Conservation (phyloP, 1,284 basidiomycete genomes). For the Earliella scabrosa region DNA sequence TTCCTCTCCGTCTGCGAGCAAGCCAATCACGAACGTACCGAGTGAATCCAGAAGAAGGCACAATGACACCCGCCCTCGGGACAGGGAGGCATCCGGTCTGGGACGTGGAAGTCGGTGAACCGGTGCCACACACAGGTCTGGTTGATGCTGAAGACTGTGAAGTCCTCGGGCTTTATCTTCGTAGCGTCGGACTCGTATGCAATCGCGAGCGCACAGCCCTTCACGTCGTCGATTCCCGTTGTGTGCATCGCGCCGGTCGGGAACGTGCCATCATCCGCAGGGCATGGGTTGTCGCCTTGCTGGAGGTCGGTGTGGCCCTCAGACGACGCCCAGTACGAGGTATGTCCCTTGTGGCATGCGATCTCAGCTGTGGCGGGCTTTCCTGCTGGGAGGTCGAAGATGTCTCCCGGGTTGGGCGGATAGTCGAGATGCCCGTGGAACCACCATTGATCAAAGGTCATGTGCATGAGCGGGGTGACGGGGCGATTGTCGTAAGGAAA, state of each 20-base stretch:
- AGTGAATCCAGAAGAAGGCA: constrained; percentile 77
- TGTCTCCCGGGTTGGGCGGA: constrained; percentile 57
- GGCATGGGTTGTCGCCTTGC: constrained; percentile 52
- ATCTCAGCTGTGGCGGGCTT: constrained; percentile 52
- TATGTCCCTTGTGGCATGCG: constrained; percentile 61
- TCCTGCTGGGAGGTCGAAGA: constrained; percentile 62
- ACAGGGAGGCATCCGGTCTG: constrained; percentile 69
- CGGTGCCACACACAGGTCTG: constrained; percentile 73
- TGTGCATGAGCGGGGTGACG: constrained; percentile 56
- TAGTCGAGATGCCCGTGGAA: constrained; percentile 63
- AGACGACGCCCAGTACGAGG: constrained; percentile 53
- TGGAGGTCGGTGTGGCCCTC: constrained; percentile 51
- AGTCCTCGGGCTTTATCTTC: constrained; percentile 64
- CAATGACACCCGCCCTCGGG: constrained; percentile 68
- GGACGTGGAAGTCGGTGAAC: constrained; percentile 68
- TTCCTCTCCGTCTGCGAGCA: neutral
- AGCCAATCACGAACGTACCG: constrained; percentile 35
- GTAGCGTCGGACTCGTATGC: constrained; percentile 65
- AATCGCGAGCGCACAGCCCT: constrained; percentile 72
- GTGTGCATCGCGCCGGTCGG: constrained; percentile 55
- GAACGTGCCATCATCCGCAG: constrained; percentile 35
- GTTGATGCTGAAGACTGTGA: constrained; percentile 74
- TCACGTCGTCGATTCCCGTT: constrained; percentile 53
- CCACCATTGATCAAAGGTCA: constrained; percentile 68
- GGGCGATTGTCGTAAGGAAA: constrained; percentile 56